These are phyloP conservation scores for Cyclotella baltica DNA, from an alignment of 108 stramenopile genomes.

Conservation along the genomic window DNA sequence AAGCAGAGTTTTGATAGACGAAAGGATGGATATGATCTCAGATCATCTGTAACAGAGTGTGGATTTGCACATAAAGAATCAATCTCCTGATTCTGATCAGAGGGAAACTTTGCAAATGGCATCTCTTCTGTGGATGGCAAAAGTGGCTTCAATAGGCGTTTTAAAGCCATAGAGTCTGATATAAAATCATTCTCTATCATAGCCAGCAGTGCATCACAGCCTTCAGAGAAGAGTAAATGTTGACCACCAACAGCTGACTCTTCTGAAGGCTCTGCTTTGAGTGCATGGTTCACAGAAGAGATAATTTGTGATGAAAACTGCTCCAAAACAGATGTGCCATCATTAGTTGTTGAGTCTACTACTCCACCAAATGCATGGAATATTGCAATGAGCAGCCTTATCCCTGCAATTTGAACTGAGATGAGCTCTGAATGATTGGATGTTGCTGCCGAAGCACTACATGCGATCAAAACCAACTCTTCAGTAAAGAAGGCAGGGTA, in stretches of 20 bases:
- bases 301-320: conserved; percentile 84
- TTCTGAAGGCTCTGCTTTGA: conserved; percentile 44
- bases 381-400: conserved; percentile 58
- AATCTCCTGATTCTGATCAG: conserved; percentile 13
- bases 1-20: conserved; percentile 60
- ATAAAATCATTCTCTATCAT: conserved; percentile 60
- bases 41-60: conserved; percentile 37
- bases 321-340: conserved; percentile 59
- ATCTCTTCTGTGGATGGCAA: conserved; percentile 48
- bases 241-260: conserved; percentile 49
- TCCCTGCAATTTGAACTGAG: conserved; percentile 67
- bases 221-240: conserved; percentile 65
- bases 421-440: conserved; percentile 80
- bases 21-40: conserved; percentile 42
- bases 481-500: conserved; percentile 64
- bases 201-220: conserved; percentile 65
- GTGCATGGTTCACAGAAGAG: conserved; percentile 77
- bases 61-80: conserved; percentile 24
- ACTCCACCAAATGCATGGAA: conserved; percentile 65
- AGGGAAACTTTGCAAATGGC: conserved; percentile 43
- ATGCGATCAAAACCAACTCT: conserved; percentile 65
- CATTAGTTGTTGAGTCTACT: conserved; percentile 66
- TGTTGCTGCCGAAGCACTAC: conserved; percentile 69
- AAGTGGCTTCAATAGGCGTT: conserved; percentile 67
- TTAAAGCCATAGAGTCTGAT: conserved; percentile 62